phyloP scores from a whole-genome alignment of 2,329 filamentous ascomycete species.

The Fusarium odoratissimum region DNA sequence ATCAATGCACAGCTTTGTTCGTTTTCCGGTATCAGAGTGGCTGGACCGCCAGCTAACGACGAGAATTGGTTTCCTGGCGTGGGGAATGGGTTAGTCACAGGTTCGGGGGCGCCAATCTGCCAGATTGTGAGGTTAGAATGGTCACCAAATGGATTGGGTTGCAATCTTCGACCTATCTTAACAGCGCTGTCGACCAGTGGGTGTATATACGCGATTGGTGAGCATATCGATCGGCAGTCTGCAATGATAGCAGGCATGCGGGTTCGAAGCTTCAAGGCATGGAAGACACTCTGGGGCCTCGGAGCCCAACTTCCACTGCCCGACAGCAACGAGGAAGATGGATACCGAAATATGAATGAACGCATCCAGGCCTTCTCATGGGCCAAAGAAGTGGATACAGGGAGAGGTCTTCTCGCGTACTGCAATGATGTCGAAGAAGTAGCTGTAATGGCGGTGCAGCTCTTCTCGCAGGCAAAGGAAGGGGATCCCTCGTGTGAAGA shows the following conservation, averaged over 20 bases:
- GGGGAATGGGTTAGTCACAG: conserved; percentile 59
- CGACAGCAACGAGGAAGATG: conserved; percentile 48
- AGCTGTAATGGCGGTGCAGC: conserved; percentile 62
- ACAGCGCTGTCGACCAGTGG: conserved; percentile 63
- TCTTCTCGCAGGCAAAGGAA: conserved; percentile 44
- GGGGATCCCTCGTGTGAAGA: conserved; percentile 43
- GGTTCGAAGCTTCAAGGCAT: conserved; percentile 58
- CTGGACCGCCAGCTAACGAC: conserved; percentile 38
- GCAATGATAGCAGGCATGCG: conserved; percentile 48
- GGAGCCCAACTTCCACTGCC: conserved; percentile 64
- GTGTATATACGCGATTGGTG: conserved; percentile 63
- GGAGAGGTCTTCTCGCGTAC: conserved; percentile 62
- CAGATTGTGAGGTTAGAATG: conserved; percentile 66
- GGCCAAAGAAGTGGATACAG: conserved; percentile 57
- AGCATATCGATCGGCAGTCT: conserved; percentile 51
- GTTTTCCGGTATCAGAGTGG: conserved; percentile 51
- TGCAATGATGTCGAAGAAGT: conserved; percentile 62
- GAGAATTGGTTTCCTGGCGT: conserved; percentile 55
- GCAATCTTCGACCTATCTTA: conserved; percentile 64
- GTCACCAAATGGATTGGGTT: conserved; percentile 69
- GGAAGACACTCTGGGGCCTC: conserved; percentile 67
- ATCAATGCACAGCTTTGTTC: conserved; percentile 60
- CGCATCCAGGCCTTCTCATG: conserved; percentile 65
- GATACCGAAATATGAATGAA: conserved; percentile 55
- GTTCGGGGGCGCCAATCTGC: conserved; percentile 62